Conservation (phyloP, 2,329 filamentous ascomycete genomes). For the Bipolaris oryzae region DNA sequence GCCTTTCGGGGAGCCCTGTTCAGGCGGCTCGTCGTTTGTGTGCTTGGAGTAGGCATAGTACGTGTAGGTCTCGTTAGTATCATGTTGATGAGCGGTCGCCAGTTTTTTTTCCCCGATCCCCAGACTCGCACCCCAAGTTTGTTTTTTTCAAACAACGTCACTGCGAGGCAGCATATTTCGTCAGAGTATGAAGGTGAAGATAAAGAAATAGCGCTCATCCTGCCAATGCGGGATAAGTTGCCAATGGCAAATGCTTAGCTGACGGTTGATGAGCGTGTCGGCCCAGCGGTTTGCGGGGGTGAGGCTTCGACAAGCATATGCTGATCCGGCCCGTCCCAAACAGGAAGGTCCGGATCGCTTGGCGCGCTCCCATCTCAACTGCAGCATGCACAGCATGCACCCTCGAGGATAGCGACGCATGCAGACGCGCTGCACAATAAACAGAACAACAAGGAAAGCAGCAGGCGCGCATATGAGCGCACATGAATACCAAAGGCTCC, state of each 20-base stretch:
- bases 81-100: background rate
- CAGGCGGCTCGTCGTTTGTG: background rate
- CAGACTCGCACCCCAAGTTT: background rate
- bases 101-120: background rate
- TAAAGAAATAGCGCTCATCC: background rate
- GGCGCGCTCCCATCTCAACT: background rate
- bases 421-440: background rate
- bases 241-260: conserved; percentile 15
- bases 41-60: background rate
- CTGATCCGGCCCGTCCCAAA: conserved; percentile 10
- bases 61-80: too few species aligned
- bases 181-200: background rate
- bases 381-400: conserved; percentile 1
- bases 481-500: background rate
- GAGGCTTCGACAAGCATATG: conserved; percentile 6
- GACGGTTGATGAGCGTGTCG: conserved; percentile 6
- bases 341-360: conserved; percentile 6
- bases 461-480: background rate
- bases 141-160: background rate
- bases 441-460: background rate
- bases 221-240: conserved; percentile 14
- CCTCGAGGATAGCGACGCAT: background rate
- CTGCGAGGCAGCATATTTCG: background rate
- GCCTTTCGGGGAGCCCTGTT: background rate
- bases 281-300: conserved; percentile 9